Base-by-base conservation (phyloP, 208 protist genomes). In the Phytomonas francai region DNA sequence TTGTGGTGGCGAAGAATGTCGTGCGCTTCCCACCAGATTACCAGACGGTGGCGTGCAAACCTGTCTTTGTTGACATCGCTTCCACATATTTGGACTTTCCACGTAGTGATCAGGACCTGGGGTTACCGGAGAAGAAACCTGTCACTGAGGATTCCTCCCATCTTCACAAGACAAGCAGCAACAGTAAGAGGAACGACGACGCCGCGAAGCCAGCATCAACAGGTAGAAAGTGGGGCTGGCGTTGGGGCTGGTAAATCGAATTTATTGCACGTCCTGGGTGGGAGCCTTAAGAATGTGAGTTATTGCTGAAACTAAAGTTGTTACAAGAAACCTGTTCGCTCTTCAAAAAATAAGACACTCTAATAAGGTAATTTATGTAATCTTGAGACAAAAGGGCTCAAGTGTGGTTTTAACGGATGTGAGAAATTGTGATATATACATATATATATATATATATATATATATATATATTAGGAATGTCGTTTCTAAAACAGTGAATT, bases 1-100 rank as follows among this genome's bases (percentile, higher is more conserved):
- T 67, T 56, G 78, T 45, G 19, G 81, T 89, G n/a, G 86, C 89
- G 27, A 63, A 84, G 68, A 81, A 80, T 28, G 73, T 92, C 4
- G 72, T 84, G 29, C 80, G 75, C 25, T 95, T 95, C 68, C 89
- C 89, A n/a, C 87, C 89, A 12, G 79, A 87, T 62, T 92, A 85
- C 66, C 87, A 91, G 61, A 73, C 85, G 12, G 81, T 81, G n/a
- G 75, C 87, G 30, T 87, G 78, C 74, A 95, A 95, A 77, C 87
- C 89, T 0, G 79, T 87, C 30, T 95, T 92, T 78, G 85, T 91
- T 0, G 89, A 95, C 65, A 87, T 92, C 58, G 89, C 89, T 9
- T 82, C 77, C 22, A 90, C 83, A 1, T 95, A 86, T 63, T 71
- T 95, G 0, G 79, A 92, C 33, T 95, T 84, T 64, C 81, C 82